Base-by-base conservation (phyloP, 208 protist genomes). In the Herpetomonas samuelpessoai region DNA sequence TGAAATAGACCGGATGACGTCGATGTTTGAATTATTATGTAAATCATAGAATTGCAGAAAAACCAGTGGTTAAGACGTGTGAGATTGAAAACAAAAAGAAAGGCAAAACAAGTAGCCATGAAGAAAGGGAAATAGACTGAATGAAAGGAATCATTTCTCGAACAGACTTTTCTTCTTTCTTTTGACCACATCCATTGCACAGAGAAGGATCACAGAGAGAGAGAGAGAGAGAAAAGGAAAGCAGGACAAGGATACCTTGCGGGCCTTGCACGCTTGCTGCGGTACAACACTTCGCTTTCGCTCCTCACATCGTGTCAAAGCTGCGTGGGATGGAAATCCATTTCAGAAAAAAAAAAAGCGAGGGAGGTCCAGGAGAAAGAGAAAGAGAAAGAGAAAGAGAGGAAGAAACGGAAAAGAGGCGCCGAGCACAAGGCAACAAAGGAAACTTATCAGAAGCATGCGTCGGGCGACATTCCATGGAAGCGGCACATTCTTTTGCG, bases 261-360 rank as follows among this genome's bases (percentile, higher is more conserved):
- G n/a, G n/a, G n/a, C n/a, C n/a, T n/a, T n/a, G n/a, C n/a, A n/a
- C n/a, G n/a, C n/a, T n/a, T n/a, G n/a, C n/a, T n/a, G n/a, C n/a
- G n/a, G n/a, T n/a, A n/a, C n/a, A n/a, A n/a, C n/a, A n/a, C n/a
- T n/a, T n/a, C n/a, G n/a, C n/a, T n/a, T n/a, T n/a, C n/a, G n/a
- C n/a, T n/a, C n/a, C n/a, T n/a, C n/a, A n/a, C n/a, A n/a, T n/a
- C n/a, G n/a, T n/a, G n/a, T n/a, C n/a, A n/a, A n/a, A n/a, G 7
- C 16, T 10, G 46, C 7, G 12, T 12, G 12, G 46, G n/a, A 51
- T 12, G 6, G 10, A 38, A 27, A 24, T 55, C 9, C 35, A 18
- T 55, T 22, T 51, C 14, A 25, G 4, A 54, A 29, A 61, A 55
- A 52, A 54, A 68, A 61, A 62, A 53, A 62, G 6, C 28, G 12